Percentiles rank a stretch among this genome's conserved stretches.
Conservation (phyloP, 495 filamentous ascomycete species). For the Daldinia loculata region DNA sequence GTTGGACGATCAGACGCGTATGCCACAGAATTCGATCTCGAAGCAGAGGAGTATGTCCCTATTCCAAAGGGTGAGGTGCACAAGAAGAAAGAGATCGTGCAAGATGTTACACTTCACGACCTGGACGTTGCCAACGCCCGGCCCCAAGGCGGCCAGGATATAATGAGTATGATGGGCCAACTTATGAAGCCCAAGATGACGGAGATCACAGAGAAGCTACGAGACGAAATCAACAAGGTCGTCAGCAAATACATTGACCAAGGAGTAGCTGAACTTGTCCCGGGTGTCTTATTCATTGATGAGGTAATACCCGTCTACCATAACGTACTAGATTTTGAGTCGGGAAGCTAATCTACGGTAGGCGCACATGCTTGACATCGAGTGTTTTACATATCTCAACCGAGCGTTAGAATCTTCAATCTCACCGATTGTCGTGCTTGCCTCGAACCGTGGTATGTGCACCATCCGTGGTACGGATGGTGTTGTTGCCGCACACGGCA, state of each 20-base stretch:
- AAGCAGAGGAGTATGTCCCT: constrained; percentile 98
- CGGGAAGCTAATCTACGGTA: constrained; percentile 48
- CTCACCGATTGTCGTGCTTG: constrained; percentile 95
- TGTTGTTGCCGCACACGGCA: constrained; percentile 85
- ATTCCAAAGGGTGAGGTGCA: constrained; percentile 98
- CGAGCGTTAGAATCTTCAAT: constrained; percentile 92
- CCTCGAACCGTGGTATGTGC: constrained; percentile 92
- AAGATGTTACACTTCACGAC: constrained; percentile 96
- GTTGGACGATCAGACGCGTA: constrained; percentile 96
- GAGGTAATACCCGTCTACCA: constrained; percentile 66
- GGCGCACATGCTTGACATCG: constrained; percentile 99
- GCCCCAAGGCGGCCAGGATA: constrained; percentile 95
- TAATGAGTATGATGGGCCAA: constrained; percentile 99
- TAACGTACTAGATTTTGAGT: background rate
- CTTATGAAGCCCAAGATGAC: constrained; percentile 99
- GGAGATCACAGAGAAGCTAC: constrained; percentile 96
- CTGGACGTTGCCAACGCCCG: constrained; percentile 95
- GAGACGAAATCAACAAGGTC: constrained; percentile 96
- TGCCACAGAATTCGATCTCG: constrained; percentile 96
- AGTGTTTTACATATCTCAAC: constrained; percentile 99
- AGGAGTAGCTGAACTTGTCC: constrained; percentile 96
- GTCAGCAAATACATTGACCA: constrained; percentile 98
- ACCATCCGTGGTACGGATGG: constrained; percentile 88
- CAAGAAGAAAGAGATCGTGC: constrained; percentile 99
- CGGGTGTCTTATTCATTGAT: constrained; percentile 97